phyloP scores from a whole-genome alignment of 306 rosid genomes.

The Cajanus cajan region DNA sequence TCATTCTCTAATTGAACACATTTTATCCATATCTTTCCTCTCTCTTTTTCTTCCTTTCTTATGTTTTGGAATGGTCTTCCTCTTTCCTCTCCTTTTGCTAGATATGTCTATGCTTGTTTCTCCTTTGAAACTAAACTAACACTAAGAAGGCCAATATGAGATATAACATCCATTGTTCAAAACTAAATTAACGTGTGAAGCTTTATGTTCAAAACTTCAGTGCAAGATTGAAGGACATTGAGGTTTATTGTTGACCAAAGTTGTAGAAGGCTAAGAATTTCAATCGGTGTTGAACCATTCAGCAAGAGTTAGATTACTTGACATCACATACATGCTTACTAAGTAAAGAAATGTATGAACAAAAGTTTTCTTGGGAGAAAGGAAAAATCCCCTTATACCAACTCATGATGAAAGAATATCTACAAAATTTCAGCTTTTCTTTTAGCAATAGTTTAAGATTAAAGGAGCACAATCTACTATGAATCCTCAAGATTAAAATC shows the following conservation, averaged over 20 bases:
- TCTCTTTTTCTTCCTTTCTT: not conserved
- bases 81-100: not conserved
- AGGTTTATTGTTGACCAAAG: not conserved
- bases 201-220: not conserved
- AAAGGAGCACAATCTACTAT: constrained; percentile 24
- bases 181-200: not conserved
- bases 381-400: constrained; percentile 6
- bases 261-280: not conserved
- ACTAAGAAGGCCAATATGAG: not conserved
- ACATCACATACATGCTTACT: constrained; percentile 13
- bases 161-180: not conserved
- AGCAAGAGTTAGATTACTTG: not conserved
- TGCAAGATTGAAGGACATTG: not conserved
- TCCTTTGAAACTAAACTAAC: not conserved
- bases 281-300: not conserved
- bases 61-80: not conserved
- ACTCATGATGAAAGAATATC: constrained; percentile 30
- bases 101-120: not conserved
- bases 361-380: not conserved
- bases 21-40: not conserved
- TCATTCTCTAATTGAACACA: not conserved
- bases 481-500: constrained; percentile 28
- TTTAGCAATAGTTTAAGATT: constrained; percentile 12
- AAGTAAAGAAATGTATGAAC: constrained; percentile 1
- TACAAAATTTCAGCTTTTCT: constrained; percentile 35